phyloP scores from a whole-genome alignment of 495 filamentous ascomycete species.

The Polyplosphaeria fusca region DNA sequence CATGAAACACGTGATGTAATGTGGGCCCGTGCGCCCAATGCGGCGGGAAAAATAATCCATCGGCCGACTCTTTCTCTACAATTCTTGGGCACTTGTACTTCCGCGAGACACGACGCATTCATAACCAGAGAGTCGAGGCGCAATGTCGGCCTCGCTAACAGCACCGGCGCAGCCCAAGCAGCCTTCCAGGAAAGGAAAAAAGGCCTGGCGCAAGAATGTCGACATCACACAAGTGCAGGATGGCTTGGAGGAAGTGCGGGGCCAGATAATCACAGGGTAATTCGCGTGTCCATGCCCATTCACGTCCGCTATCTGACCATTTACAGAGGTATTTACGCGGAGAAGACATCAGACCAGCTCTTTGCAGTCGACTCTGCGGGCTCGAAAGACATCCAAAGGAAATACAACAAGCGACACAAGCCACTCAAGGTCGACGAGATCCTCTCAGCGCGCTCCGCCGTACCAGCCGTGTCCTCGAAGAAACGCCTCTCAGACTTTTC shows the following conservation, averaged over 20 bases:
- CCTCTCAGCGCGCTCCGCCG: conserved; percentile 73
- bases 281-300: conserved; percentile 33
- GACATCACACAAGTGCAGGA: conserved; percentile 80
- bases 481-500: conserved; percentile 79
- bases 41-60: background rate
- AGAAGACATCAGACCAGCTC: conserved; percentile 72
- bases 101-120: too few species aligned
- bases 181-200: conserved; percentile 94
- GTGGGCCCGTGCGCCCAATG: background rate
- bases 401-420: conserved; percentile 64
- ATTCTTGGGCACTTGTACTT: too few species aligned
- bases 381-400: conserved; percentile 57
- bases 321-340: conserved; percentile 72
- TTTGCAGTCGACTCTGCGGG: conserved; percentile 80
- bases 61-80: too few species aligned
- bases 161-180: conserved; percentile 67
- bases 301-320: conserved; percentile 1
- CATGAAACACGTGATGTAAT: conserved; percentile 7
- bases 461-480: conserved; percentile 69
- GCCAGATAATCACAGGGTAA: conserved; percentile 86
- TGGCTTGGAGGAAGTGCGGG: conserved; percentile 77
- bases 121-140: too few species aligned
- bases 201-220: conserved; percentile 97
- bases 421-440: conserved; percentile 86
- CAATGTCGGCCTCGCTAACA: conserved; percentile 32